Percentiles rank a stretch among this genome's conserved stretches.
Evolutionary conservation across 2,329 filamentous ascomycete species (phyloP).

Genomic region (Fusarium pseudoanthophilum): DNA sequence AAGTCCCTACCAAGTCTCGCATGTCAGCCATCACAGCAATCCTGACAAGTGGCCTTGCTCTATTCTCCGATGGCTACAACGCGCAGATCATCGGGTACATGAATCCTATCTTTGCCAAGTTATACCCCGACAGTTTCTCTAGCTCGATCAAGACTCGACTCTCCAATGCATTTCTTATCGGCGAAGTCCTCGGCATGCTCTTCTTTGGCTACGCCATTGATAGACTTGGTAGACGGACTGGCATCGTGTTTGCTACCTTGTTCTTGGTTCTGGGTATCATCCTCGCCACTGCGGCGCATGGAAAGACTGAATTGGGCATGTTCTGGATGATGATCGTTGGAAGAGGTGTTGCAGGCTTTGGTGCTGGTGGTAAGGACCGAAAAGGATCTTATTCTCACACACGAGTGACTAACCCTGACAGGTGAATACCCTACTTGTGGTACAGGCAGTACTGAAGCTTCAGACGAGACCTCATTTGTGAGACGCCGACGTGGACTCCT

Average conservation of each 20-base stretch:
- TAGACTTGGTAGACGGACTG: not conserved
- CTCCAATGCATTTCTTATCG: slow-evolving; percentile 1
- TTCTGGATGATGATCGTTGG: slow-evolving; percentile 3
- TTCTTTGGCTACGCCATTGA: not conserved
- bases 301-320: not conserved
- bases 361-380: not conserved
- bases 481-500: not conserved
- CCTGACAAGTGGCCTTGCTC: not conserved
- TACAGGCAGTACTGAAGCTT: not conserved
- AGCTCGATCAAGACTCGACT: not conserved
- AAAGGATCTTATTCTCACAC: too few relatives aligned
- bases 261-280: not conserved
- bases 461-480: not conserved
- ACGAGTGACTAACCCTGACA: not conserved
- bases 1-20: not conserved
- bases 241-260: not conserved
- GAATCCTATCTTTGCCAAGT: not conserved
- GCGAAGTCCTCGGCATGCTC: not conserved
- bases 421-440: not conserved
- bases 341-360: not conserved
- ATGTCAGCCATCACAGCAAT: not conserved
- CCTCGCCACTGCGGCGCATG: not conserved
- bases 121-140: not conserved
- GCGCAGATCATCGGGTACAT: not conserved
- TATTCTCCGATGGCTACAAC: not conserved